A percentile compares a stretch with the other conserved stretches of the same genome.
Conservation (phyloP, 129 eudicot species). For the Centaurea solstitialis region DNA sequence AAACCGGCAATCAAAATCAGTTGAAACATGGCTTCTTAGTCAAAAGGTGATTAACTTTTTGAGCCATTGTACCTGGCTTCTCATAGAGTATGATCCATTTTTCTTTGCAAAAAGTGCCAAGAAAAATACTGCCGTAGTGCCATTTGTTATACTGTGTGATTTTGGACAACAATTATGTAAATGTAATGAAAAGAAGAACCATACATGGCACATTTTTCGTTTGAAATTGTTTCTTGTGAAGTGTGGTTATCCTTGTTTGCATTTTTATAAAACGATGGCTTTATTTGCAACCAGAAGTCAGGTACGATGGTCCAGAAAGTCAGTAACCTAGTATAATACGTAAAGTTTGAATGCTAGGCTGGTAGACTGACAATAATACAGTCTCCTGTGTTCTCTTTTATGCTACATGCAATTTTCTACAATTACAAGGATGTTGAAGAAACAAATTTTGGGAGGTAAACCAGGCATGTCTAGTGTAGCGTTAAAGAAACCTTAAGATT, state of each 20-base stretch:
- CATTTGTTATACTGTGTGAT: neutral
- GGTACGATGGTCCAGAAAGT: neutral
- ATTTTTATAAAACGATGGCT: neutral
- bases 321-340: neutral
- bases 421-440: neutral
- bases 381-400: neutral
- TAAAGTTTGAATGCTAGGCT: neutral
- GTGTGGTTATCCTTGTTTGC: neutral
- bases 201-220: neutral
- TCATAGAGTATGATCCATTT: neutral
- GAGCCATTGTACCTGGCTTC: neutral
- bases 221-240: neutral
- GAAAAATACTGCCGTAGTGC: neutral
- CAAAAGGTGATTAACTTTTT: neutral
- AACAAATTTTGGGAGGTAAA: neutral
- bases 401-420: neutral
- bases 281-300: neutral
- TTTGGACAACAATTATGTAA: neutral
- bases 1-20: neutral
- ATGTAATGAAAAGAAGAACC: neutral
- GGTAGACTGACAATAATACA: neutral
- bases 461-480: neutral
- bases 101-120: neutral
- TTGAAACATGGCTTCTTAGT: neutral
- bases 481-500: conserved; percentile 1